Evolutionary conservation across 2,329 filamentous ascomycete genomes (phyloP).

Genomic region (Calonectria pseudoreteaudii): DNA sequence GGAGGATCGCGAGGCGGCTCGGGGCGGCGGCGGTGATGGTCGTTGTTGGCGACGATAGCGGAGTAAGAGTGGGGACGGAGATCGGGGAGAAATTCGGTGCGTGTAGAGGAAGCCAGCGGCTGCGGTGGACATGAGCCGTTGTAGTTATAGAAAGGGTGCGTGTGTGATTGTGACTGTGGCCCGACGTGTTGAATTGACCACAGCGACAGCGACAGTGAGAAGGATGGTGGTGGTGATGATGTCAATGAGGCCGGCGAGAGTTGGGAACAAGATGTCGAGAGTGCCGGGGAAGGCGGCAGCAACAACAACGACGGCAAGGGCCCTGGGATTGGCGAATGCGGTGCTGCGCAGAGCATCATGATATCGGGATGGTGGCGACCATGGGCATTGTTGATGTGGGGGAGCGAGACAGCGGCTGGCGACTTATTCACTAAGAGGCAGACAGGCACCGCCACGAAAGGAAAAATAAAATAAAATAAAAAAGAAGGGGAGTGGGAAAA

Average conservation of each 20-base stretch:
- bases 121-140: conserved; percentile 42
- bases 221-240: conserved; percentile 9
- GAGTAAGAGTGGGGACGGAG: conserved; percentile 25
- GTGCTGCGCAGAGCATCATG: conserved; percentile 57
- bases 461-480: background rate
- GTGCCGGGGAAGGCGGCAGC: conserved; percentile 18
- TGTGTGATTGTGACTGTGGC: conserved; percentile 17
- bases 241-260: conserved; percentile 25
- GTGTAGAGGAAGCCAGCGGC: conserved; percentile 34
- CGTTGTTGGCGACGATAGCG: conserved; percentile 23
- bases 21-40: conserved; percentile 29
- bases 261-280: conserved; percentile 23
- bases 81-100: conserved; percentile 36
- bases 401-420: conserved; percentile 20
- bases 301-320: conserved; percentile 37
- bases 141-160: conserved; percentile 22
- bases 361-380: conserved; percentile 50
- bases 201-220: conserved; percentile 1
- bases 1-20: conserved; percentile 38
- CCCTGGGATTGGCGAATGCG: conserved; percentile 47
- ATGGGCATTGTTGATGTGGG: conserved; percentile 46
- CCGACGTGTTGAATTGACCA: conserved; percentile 16
- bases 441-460: conserved; percentile 5
- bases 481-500: background rate
- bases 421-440: conserved; percentile 15